Evolutionary conservation across 2,329 filamentous ascomycete genomes (phyloP).

Genomic region (Phyllosticta capitalensis): DNA sequence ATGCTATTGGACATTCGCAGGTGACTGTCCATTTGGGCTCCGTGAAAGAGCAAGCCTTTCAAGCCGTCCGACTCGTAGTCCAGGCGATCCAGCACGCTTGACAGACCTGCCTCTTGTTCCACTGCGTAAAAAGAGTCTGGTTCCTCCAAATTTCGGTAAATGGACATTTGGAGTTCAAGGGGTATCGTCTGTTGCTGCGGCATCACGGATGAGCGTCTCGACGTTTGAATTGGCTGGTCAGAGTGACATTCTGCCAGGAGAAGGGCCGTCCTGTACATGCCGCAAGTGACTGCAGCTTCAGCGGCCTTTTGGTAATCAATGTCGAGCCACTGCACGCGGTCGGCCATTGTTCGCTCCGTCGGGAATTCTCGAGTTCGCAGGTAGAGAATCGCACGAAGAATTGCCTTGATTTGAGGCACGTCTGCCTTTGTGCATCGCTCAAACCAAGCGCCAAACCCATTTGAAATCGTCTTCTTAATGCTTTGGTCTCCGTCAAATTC

Average conservation of each 20-base stretch:
- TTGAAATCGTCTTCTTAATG: conserved; percentile 52
- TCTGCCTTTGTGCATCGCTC: conserved; percentile 33
- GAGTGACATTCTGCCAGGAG: conserved; percentile 68
- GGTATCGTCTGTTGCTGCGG: conserved; percentile 39
- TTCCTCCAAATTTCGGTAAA: conserved; percentile 90
- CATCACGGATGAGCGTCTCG: conserved; percentile 54
- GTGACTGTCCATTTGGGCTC: conserved; percentile 82
- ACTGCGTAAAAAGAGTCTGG: conserved; percentile 94
- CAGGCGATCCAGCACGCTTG: conserved; percentile 68
- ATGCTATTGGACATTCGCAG: conserved; percentile 52
- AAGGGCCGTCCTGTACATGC: conserved; percentile 79
- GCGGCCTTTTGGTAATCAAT: conserved; percentile 65
- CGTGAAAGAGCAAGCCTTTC: conserved; percentile 82
- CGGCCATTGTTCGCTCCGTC: conserved; percentile 66
- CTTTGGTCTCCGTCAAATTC: conserved; percentile 54
- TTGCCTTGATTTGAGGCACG: conserved; percentile 57
- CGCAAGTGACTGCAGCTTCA: conserved; percentile 62
- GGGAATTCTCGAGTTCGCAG: conserved; percentile 71
- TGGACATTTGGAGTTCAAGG: conserved; percentile 61
- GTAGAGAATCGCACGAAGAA: conserved; percentile 76
- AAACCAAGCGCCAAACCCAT: conserved; percentile 56
- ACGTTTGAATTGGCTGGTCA: conserved; percentile 41
- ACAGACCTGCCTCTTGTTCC: conserved; percentile 64
- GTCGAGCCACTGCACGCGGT: conserved; percentile 77
- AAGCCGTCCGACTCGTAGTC: conserved; percentile 83